Evolutionary conservation across 805 yeast genomes (phyloP).

Genomic region (Ogataea minuta): DNA sequence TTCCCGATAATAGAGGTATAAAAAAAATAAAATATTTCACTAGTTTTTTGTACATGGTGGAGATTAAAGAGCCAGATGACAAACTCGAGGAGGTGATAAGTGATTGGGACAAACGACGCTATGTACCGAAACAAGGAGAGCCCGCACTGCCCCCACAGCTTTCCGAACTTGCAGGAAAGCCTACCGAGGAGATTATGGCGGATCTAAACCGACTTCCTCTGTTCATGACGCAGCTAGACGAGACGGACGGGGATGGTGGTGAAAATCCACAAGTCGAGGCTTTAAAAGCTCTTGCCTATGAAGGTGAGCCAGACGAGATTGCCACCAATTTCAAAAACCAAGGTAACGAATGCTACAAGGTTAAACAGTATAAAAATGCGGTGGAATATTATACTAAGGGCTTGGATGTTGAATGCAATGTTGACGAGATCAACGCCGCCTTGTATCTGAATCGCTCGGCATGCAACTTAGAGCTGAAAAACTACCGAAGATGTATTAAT

Average conservation of each 20-base stretch:
- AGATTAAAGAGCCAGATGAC: conserved; percentile 29
- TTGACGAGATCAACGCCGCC: conserved; percentile 53
- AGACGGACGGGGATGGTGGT: conserved; percentile 73
- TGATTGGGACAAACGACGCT: conserved; percentile 34
- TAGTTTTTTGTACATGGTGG: conserved; percentile 28
- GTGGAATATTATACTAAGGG: conserved; percentile 78
- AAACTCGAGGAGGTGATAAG: conserved; percentile 23
- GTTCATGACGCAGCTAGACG: conserved; percentile 87
- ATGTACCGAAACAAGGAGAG: conserved; percentile 45
- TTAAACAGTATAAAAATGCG: conserved; percentile 72
- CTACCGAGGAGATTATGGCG: conserved; percentile 70
- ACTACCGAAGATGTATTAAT: conserved; percentile 80
- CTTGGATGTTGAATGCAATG: conserved; percentile 64
- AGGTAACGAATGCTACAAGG: conserved; percentile 84
- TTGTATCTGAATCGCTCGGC: conserved; percentile 85
- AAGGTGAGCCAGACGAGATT: conserved; percentile 91
- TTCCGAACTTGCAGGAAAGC: conserved; percentile 56
- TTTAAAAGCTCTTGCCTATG: conserved; percentile 84
- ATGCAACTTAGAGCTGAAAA: conserved; percentile 80
- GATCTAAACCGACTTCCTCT: conserved; percentile 86
- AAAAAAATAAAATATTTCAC: neutral
- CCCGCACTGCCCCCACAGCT: conserved; percentile 83
- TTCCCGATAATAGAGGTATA: conserved; percentile 3
- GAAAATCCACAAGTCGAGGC: conserved; percentile 81
- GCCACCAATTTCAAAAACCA: conserved; percentile 88